phyloP scores from a whole-genome alignment of 768 basidiomycete species.

The Pleurotus salmoneostramineus region DNA sequence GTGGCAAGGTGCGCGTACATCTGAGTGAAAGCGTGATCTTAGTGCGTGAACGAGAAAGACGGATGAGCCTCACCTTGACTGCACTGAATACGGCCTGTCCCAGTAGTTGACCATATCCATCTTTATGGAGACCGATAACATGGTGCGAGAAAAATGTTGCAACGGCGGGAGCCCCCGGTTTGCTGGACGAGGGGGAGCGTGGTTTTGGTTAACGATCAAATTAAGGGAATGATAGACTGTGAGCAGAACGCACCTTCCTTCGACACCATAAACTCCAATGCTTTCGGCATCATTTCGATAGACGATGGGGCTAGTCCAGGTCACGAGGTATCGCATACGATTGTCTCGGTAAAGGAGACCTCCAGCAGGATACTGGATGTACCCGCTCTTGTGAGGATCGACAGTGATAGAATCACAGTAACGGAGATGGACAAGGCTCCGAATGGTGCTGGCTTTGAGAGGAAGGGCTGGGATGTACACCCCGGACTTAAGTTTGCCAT shows the following conservation, averaged over 20 bases:
- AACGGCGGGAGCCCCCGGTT: slow-evolving; percentile 40
- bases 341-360: slow-evolving; percentile 35
- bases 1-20: slow-evolving; percentile 36
- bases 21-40: slow-evolving; percentile 14
- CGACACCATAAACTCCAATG: slow-evolving; percentile 42
- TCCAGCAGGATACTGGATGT: slow-evolving; percentile 39
- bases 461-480: too few species aligned
- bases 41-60: not conserved
- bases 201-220: not conserved
- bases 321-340: slow-evolving; percentile 30
- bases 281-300: slow-evolving; percentile 20
- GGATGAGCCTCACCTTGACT: slow-evolving; percentile 21
- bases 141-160: slow-evolving; percentile 32
- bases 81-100: slow-evolving; percentile 33
- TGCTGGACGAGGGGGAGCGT: slow-evolving; percentile 21
- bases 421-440: slow-evolving; percentile 21
- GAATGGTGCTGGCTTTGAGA: slow-evolving; percentile 12
- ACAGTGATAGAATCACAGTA: slow-evolving; percentile 34
- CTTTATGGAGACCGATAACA: slow-evolving; percentile 33
- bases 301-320: slow-evolving; percentile 30
- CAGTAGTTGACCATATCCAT: slow-evolving; percentile 34
- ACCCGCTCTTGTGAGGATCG: slow-evolving; percentile 40
- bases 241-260: slow-evolving; percentile 34
- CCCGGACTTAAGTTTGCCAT: not conserved
- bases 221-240: not conserved